Base-by-base conservation (phyloP, 176 grass and related monocot species). In the Aegilops sharonensis region DNA sequence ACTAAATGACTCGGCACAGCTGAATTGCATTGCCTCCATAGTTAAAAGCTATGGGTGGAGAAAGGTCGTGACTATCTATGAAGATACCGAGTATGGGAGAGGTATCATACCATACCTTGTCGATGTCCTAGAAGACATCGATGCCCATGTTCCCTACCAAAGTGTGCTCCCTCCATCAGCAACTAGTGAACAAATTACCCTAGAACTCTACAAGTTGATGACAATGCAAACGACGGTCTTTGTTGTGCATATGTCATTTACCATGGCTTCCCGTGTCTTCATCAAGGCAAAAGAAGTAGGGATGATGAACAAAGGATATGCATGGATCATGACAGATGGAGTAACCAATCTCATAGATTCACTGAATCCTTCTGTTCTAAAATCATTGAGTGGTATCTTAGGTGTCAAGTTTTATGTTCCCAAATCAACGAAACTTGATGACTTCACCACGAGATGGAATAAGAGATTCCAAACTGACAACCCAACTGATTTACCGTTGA, bases 221-320 rank as follows among this genome's bases (percentile, higher is more conserved):
- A 89, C 89, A 60, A 87, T 94, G 89, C 81, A 90, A 87, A 83
- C 90, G 54, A 91, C 71, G 73, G 85, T 94, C 10, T 94, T 85
- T 36, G 36, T 92, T 35, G 71, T 90, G 23, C 87, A 94, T n/a
- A 89, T 94, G 92, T 78, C 90, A 50, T 35, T 80, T 11, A 32
- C 27, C 2, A 42, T 83, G n/a, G 90, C 74, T 2, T 84, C 90
- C 15, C 27, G 32, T 8, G 69, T 95, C 42, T 88, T 92, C 67
- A 47, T 23, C 56, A 84, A 95, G 23, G 85, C 83, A 42, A 88
- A 81, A 45, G 85, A 84, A 23, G 20, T 84, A 56, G 93, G 90
- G 3, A 89, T 95, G 93, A 90, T 94, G 93, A 79, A 43, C 24
- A 54, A 92, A 86, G 85, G 82, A 11, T 88, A 72, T 86, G 90